Conservation (phyloP, 352 stramenopile species). For the Phytophthora uliginosa region DNA sequence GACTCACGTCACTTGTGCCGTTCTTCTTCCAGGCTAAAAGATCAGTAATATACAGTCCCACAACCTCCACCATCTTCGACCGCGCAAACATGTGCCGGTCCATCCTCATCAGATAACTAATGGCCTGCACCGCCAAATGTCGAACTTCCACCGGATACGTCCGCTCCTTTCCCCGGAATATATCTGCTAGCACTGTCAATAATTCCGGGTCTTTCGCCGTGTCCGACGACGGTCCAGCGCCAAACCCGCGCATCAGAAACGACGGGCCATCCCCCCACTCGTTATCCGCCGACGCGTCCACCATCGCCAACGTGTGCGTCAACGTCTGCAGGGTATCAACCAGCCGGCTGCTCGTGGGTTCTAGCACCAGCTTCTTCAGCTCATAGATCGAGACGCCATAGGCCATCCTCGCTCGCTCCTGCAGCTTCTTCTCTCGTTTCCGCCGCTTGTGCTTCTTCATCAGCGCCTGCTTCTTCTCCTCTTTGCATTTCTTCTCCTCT, state of each 20-base stretch:
- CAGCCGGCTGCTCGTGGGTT: constrained; percentile 60
- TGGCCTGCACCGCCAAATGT: constrained; percentile 78
- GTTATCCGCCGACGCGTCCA: constrained; percentile 82
- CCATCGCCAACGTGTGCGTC: constrained; percentile 88
- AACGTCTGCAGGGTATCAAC: constrained; percentile 79
- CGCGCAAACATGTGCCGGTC: constrained; percentile 70
- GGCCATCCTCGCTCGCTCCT: constrained; percentile 55
- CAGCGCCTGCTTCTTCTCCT: constrained; percentile 41
- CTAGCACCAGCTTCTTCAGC: constrained; percentile 59
- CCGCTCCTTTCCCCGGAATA: constrained; percentile 54
- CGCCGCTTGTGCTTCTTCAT: constrained; percentile 41
- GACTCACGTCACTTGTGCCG: constrained; percentile 6
- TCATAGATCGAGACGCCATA: constrained; percentile 80
- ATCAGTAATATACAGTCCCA: constrained; percentile 63
- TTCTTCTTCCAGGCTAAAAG: constrained; percentile 51
- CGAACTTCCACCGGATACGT: constrained; percentile 59
- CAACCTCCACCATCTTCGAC: constrained; percentile 52
- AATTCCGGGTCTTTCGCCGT: constrained; percentile 71
- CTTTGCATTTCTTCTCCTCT: constrained; percentile 32
- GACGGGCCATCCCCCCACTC: constrained; percentile 71
- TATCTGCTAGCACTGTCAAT: constrained; percentile 54
- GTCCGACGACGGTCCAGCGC: constrained; percentile 33
- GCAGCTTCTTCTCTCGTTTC: constrained; percentile 48
- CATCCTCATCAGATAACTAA: constrained; percentile 91
- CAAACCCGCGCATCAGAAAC: constrained; percentile 73